Base-by-base conservation (phyloP, 176 grass and related monocot species). In the Carex littledalei region DNA sequence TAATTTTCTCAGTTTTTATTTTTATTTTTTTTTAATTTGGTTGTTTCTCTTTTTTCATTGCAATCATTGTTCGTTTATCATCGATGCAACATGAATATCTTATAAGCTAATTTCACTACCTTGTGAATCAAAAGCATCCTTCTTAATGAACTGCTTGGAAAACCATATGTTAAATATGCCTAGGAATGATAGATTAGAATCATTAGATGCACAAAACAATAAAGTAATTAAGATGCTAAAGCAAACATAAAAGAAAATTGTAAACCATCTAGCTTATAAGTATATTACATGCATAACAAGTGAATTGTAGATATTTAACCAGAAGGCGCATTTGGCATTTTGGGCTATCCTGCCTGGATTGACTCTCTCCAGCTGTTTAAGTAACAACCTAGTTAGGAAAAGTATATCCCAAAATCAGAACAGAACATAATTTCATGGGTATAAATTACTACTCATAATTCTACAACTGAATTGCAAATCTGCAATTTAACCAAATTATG, bases 261-360 rank as follows among this genome's bases (percentile, higher is more conserved):
- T 54, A n/a, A 78, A 32, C 16, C 11, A n/a, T 61, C 8, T 15
- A 63, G 52, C 47, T 9, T 80, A 75, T 88, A 3, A 4, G 41
- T 31, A 63, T 87, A 67, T 93, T 93, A 98, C 95, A 89, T 98
- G 95, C 95, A 98, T 98, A 67, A 98, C 62, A 80, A 98, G 91
- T 76, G 92, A 90, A 90, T 98, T 98, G 86, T 98, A 98, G 81
- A 98, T 87, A 83, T 98, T 98, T 85, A 94, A 87, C 95, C 95
- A 98, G 60, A 98, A 98, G 20, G 92, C 91, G 81, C 94, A 70
- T 77, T 98, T 98, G 29, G 87, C 70, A 54, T 58, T 90, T 77
- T 52, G 81, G 34, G 84, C 95, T 58, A 94, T 90, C 39, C 87
- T 73, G 54, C 88, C 86, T 58, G 88, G 87, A 85, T 98, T 92